Base-by-base conservation (phyloP, 345 rosid genomes). In the Dovyalis caffra region DNA sequence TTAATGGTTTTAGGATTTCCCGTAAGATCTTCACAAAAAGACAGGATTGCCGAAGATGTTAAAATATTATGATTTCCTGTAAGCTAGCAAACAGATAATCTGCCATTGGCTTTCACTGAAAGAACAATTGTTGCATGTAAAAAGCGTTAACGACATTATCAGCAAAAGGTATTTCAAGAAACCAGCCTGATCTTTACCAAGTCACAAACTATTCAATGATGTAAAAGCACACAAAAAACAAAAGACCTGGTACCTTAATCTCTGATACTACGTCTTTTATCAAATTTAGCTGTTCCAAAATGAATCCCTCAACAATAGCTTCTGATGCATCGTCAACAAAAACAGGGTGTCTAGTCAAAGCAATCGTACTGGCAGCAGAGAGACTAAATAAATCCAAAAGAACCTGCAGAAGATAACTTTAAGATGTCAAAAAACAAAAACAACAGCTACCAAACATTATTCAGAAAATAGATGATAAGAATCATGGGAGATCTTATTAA, bases 341-440 rank as follows among this genome's bases (percentile, higher is more conserved):
- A 69, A 81, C 70, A 76, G 83, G 81, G 40, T 77, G 71, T 82
- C 80, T 86, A 28, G 85, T 83, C 81, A 86, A 73, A 81, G 93
- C 88, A 75, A 84, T 67, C 76, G 83, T 74, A 74, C 72, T 83
- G 63, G 88, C 83, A 73, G 90, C 88, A 73, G 90, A 90, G 81
- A 90, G 86, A 73, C 77, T 78, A 74, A 93, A 82, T 74, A 79
- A 79, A 49, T 87, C 92, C 76, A 85, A 79, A 79, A 95, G 97
- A 70, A 93, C 87, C 99, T 95, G 98, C 86, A 88, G 56, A 47
- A 76, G 38, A 68, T 64, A 49, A 64, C 21, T 61, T 62, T 64
- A 69, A 64, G 21, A 77, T 8, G 25, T 56, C 49, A 65, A 66
- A n/a, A 75, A 64, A 23, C 38, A 60, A 18, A 8, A 16, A 18